Percentiles rank a stretch among this genome's conserved stretches.
Evolutionary conservation across 352 stramenopile genomes (phyloP).

Genomic region (Phytophthora sojae): DNA sequence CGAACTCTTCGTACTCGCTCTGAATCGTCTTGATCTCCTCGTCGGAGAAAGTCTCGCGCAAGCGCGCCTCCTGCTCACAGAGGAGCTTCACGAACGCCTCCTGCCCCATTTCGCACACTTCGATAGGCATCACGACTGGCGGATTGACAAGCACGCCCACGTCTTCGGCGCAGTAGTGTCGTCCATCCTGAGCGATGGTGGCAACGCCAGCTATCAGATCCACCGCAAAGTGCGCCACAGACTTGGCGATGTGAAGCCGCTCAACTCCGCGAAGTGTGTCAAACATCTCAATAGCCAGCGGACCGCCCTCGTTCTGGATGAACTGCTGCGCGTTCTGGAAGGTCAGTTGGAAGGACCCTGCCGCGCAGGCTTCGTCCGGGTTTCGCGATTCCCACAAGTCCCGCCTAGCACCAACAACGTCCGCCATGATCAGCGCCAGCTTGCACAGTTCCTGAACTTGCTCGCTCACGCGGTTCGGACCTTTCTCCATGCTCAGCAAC

Average conservation of each 20-base stretch:
- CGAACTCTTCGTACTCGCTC: conserved; percentile 61
- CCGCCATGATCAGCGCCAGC: conserved; percentile 58
- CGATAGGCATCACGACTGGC: conserved; percentile 53
- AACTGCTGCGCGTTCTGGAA: conserved; percentile 68
- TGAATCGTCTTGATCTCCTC: conserved; percentile 55
- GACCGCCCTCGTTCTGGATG: conserved; percentile 65
- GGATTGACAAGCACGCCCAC: conserved; percentile 50
- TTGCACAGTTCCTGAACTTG: conserved; percentile 66
- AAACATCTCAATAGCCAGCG: conserved; percentile 65
- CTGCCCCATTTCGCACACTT: conserved; percentile 63
- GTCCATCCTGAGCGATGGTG: conserved; percentile 54
- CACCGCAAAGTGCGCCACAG: conserved; percentile 56
- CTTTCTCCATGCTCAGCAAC: conserved; percentile 51
- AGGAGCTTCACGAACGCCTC: conserved; percentile 59
- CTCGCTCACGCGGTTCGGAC: conserved; percentile 41
- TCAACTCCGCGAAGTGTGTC: conserved; percentile 57
- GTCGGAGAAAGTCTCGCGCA: conserved; percentile 54
- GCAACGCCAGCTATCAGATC: conserved; percentile 52
- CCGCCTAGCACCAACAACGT: conserved; percentile 53
- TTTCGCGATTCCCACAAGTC: conserved; percentile 52
- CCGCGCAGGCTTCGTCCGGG: conserved; percentile 39
- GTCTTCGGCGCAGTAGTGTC: conserved; percentile 55
- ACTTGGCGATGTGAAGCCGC: conserved; percentile 55
- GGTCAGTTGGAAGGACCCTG: conserved; percentile 60
- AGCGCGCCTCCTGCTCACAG: conserved; percentile 41